Evolutionary conservation across 306 rosid species (phyloP).

Genomic region (Medicago arabica): DNA sequence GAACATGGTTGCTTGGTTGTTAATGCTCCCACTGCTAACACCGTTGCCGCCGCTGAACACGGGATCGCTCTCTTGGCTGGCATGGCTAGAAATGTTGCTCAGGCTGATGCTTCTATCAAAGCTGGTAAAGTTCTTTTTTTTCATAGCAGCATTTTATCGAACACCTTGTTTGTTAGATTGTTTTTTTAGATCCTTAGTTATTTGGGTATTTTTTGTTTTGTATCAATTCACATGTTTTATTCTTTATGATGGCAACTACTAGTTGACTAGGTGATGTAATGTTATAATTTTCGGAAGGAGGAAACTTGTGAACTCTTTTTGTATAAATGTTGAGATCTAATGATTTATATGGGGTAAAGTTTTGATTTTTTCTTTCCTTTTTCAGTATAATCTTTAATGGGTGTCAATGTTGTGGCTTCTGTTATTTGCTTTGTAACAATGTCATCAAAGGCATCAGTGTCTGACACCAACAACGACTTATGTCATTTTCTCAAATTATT

Average conservation of each 20-base stretch:
- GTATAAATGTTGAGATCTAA: constrained; percentile 33
- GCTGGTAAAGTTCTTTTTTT: constrained; percentile 62
- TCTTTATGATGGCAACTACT: neutral
- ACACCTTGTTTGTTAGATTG: neutral
- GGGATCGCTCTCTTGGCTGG: constrained; percentile 92
- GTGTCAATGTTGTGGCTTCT: neutral
- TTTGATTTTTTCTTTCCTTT: neutral
- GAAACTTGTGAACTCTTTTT: neutral
- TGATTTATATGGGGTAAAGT: neutral
- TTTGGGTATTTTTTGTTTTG: constrained; percentile 14
- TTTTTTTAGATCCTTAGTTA: constrained; percentile 1
- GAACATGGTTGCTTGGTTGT: constrained; percentile 96
- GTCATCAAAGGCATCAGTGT: too few species aligned
- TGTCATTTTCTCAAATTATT: too few species aligned
- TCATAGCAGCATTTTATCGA: constrained; percentile 37
- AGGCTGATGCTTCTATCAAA: constrained; percentile 90
- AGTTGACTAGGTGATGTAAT: neutral
- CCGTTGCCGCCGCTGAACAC: constrained; percentile 96
- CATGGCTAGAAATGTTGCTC: constrained; percentile 98
- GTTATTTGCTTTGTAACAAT: too few species aligned
- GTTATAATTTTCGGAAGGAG: neutral
- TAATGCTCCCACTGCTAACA: constrained; percentile 96
- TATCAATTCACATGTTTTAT: neutral
- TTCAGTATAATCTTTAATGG: neutral
- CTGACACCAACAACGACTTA: too few species aligned